Percentiles rank a stretch among this genome's conserved stretches.
phyloP scores from a whole-genome alignment of 2,329 filamentous ascomycete species.

The Sporothrix phasma region DNA sequence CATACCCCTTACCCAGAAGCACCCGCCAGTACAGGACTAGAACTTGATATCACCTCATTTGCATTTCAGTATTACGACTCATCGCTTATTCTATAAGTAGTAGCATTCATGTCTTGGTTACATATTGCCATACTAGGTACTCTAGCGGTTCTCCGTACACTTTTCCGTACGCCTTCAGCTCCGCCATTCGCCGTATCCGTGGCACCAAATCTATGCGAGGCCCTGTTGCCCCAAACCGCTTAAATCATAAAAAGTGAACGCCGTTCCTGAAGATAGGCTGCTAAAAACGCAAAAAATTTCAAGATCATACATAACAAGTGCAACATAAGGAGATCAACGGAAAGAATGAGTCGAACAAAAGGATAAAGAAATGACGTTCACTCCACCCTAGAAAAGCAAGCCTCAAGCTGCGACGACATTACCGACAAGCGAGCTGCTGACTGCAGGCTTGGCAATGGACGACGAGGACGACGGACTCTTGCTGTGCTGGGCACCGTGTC shows the following conservation, averaged over 20 bases:
- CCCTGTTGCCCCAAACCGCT: background rate
- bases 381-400: too few species aligned
- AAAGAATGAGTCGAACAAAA: background rate
- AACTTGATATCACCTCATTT: too few species aligned
- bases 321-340: background rate
- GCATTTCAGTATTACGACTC: too few species aligned
- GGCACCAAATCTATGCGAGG: background rate
- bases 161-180: background rate
- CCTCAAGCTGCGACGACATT: background rate
- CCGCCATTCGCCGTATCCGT: background rate
- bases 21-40: too few species aligned
- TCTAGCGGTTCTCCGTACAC: background rate
- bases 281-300: background rate
- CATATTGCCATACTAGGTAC: background rate
- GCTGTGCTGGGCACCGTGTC: slow-evolving; percentile 38
- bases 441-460: background rate
- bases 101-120: too few species aligned
- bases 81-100: background rate
- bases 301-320: background rate
- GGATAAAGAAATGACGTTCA: background rate
- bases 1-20: too few species aligned
- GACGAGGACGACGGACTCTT: slow-evolving; percentile 13
- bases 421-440: background rate
- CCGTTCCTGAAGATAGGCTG: background rate
- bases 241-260: background rate